Percentiles rank a stretch among this genome's conserved stretches.
Conservation (phyloP, 495 filamentous ascomycete genomes). For the Pyrenula aspistea region DNA sequence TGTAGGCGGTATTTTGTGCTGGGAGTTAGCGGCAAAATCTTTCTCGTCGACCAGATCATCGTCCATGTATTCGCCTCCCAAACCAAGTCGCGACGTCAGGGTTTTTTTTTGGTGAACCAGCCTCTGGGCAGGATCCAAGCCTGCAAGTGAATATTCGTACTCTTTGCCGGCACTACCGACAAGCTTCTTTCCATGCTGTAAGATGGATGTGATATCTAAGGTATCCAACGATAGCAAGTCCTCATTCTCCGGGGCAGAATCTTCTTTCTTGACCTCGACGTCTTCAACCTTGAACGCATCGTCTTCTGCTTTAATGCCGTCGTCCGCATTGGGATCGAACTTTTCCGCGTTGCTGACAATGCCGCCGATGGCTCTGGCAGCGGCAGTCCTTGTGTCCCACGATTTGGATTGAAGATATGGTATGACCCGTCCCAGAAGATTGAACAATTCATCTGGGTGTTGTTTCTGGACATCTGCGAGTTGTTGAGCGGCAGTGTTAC, state of each 20-base stretch:
- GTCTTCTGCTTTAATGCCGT: slow-evolving; percentile 34
- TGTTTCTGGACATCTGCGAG: slow-evolving; percentile 94
- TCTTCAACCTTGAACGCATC: slow-evolving; percentile 40
- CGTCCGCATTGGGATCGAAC: slow-evolving; percentile 76
- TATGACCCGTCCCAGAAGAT: slow-evolving; percentile 87
- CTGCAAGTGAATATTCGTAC: slow-evolving; percentile 67
- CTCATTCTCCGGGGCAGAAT: slow-evolving; percentile 28
- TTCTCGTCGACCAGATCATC: slow-evolving; percentile 62
- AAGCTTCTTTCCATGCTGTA: slow-evolving; percentile 70
- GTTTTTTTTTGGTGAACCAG: slow-evolving; percentile 83
- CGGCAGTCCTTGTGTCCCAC: slow-evolving; percentile 88
- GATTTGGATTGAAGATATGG: slow-evolving; percentile 85
- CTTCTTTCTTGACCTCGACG: slow-evolving; percentile 33
- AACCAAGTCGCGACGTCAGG: slow-evolving; percentile 67
- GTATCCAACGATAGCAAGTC: slow-evolving; percentile 57
- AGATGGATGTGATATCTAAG: slow-evolving; percentile 65
- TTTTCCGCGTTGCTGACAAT: slow-evolving; percentile 80
- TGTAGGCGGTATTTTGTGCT: slow-evolving; percentile 23
- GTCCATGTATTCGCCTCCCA: slow-evolving; percentile 75
- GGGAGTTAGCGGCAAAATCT: slow-evolving; percentile 36
- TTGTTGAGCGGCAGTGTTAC: slow-evolving; percentile 92
- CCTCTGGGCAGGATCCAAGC: slow-evolving; percentile 66
- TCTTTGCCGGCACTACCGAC: slow-evolving; percentile 75
- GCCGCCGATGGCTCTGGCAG: slow-evolving; percentile 82
- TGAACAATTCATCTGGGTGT: slow-evolving; percentile 94